These are phyloP conservation scores for Penicillium sp. DNA, from an alignment of 2,329 filamentous ascomycete genomes.

Conservation along the genomic window DNA sequence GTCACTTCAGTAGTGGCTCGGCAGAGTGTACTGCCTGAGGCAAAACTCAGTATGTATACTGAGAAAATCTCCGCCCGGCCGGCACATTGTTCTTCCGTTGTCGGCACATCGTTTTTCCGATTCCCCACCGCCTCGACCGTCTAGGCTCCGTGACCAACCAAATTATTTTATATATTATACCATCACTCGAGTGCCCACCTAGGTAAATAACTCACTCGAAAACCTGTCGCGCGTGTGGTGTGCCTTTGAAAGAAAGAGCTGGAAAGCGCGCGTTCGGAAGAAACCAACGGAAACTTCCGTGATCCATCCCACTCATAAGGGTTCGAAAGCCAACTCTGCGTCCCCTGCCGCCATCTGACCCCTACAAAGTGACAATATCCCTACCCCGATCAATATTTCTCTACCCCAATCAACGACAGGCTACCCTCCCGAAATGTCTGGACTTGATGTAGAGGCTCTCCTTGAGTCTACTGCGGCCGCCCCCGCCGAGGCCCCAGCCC, in stretches of 20 bases:
- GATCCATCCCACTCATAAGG: constrained; percentile 25
- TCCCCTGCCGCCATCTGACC: constrained; percentile 34
- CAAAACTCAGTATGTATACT: too few relatives aligned
- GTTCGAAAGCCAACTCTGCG: constrained; percentile 32
- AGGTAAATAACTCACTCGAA: background rate
- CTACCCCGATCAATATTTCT: constrained; percentile 16
- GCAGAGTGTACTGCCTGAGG: background rate
- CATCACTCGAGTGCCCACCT: background rate
- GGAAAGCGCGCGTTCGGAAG: background rate
- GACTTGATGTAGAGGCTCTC: constrained; percentile 82
- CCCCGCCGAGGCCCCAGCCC: constrained; percentile 40
- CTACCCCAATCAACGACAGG: constrained; percentile 11
- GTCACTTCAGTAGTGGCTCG: too few relatives aligned
- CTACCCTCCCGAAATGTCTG: constrained; percentile 55
- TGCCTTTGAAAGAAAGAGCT: background rate
- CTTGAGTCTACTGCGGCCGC: constrained; percentile 75
- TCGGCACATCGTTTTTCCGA: background rate
- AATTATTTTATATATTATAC: background rate
- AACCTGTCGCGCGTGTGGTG: background rate
- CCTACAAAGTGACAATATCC: constrained; percentile 39
- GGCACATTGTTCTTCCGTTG: too few relatives aligned
- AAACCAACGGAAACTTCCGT: background rate
- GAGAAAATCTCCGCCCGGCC: background rate
- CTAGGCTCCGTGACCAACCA: background rate
- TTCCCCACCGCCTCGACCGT: background rate